Base-by-base conservation (phyloP, 2,329 filamentous ascomycete species). In the Tolypocladium tropicale region DNA sequence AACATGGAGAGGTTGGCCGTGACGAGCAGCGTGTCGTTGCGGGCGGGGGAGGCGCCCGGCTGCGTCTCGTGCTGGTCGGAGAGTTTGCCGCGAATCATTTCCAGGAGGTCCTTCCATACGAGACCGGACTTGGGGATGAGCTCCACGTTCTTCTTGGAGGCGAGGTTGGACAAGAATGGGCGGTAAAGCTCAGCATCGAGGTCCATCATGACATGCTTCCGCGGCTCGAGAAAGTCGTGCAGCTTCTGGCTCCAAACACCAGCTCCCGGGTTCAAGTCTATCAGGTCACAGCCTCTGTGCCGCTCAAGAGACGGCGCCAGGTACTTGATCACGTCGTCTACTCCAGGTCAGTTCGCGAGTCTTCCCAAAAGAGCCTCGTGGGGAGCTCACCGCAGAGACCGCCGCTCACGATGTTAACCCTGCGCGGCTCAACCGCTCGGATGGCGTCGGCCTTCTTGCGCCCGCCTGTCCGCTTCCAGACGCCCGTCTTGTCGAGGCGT, bases 201-300 rank as follows among this genome's bases (percentile, higher is more conserved):
- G 65, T 97, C 92, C 70, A 96, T 78, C 46, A 99, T 76, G 49
- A 96, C 74, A 73, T 99, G 94, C 6, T 82, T 85, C 56, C 90
- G 84, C 5, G 93, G 93, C 64, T 90, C 74, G 9, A 99, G 76
- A 50, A 80, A 74, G 0, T 89, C 78, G 67, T 96, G 84, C 1
- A 97, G 75, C 64, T 86, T 89, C 32, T 76, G 76, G 36, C 92
- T 95, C 83, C 88, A 94, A 2, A 95, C 55, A 10, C 91, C 90
- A 1, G 75, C 74, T 16, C 91, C 91, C 0, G 93, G 93, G 68
- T 92, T 90, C 56, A 96, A 75, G 67, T 97, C 93, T 63, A 99
- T 76, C 49, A 97, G 79, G 64, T 95, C 91, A 71, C 92, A 91
- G 55, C 89, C 89, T 53, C 77, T 74, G 69, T 94, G 86, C 49